phyloP scores from a whole-genome alignment of 805 yeast species.

The Suhomyces xylopsoci region DNA sequence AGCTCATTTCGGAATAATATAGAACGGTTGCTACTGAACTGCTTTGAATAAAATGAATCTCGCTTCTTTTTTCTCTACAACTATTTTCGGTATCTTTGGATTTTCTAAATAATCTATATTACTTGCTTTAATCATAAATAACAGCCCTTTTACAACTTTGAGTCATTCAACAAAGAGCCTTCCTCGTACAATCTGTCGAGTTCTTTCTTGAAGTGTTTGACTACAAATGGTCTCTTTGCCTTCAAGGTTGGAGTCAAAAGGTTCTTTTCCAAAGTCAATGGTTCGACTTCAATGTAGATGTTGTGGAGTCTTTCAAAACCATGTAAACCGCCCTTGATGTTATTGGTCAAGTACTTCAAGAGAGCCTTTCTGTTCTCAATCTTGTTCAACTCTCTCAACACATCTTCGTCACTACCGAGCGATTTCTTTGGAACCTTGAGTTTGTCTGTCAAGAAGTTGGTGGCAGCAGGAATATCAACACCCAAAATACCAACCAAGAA shows the following conservation, averaged over 20 bases:
- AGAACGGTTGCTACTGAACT: background rate
- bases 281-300: slow-evolving; percentile 24
- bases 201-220: slow-evolving; percentile 37
- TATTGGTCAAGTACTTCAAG: slow-evolving; percentile 14
- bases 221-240: slow-evolving; percentile 50
- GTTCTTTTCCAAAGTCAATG: slow-evolving; percentile 23
- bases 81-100: background rate
- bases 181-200: slow-evolving; percentile 47
- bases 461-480: slow-evolving; percentile 16
- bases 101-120: background rate
- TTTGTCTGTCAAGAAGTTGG: slow-evolving; percentile 13
- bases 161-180: slow-evolving; percentile 28
- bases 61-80: background rate
- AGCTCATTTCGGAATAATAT: background rate
- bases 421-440: slow-evolving; percentile 8
- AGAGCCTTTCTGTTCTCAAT: slow-evolving; percentile 17
- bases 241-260: slow-evolving; percentile 38
- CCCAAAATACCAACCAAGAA: slow-evolving; percentile 24
- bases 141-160: slow-evolving; percentile 8
- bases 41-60: too few relatives aligned
- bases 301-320: slow-evolving; percentile 27
- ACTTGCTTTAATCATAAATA: background rate
- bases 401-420: slow-evolving; percentile 6
- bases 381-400: slow-evolving; percentile 11
- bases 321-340: slow-evolving; percentile 13